Evolutionary conservation across 2,329 filamentous ascomycete species (phyloP).

Genomic region (Exophiala xenobiotica): DNA sequence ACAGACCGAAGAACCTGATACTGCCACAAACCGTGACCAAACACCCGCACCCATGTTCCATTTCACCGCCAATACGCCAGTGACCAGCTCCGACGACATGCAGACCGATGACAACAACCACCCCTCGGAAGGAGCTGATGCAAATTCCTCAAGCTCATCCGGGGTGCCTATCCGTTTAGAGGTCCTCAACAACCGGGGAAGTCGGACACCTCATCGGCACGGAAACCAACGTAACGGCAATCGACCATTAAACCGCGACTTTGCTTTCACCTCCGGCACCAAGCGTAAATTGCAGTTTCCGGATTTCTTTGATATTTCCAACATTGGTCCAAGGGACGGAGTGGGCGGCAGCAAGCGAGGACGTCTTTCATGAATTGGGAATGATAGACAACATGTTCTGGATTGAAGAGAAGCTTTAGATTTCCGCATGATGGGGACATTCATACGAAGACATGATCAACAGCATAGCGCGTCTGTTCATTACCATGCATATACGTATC

Average conservation of each 20-base stretch:
- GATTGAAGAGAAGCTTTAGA: background rate
- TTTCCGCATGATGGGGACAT: background rate
- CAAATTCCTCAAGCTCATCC: conserved; percentile 30
- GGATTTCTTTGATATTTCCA: conserved; percentile 52
- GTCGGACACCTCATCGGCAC: conserved; percentile 41
- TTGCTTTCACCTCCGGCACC: conserved; percentile 43
- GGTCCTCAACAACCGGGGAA: conserved; percentile 43
- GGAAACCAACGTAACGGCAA: conserved; percentile 39
- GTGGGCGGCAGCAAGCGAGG: conserved; percentile 44
- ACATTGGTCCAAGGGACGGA: conserved; percentile 42
- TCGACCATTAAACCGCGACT: conserved; percentile 39
- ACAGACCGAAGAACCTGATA: conserved; percentile 34
- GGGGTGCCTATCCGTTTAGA: conserved; percentile 43
- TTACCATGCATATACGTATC: conserved; percentile 12
- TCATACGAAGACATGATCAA: conserved; percentile 25
- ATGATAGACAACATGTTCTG: background rate
- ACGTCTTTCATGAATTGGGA: conserved; percentile 38
- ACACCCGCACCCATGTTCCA: conserved; percentile 22
- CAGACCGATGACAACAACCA: conserved; percentile 39
- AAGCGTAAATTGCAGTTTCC: conserved; percentile 49
- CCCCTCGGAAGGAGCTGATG: conserved; percentile 19
- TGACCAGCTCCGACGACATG: conserved; percentile 38
- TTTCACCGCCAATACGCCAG: conserved; percentile 17
- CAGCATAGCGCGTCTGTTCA: conserved; percentile 26
- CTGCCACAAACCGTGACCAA: conserved; percentile 6